Percentiles rank a stretch among this genome's conserved stretches.
Evolutionary conservation across 1,284 basidiomycete genomes (phyloP).

Genomic region (Marasmius oreades): DNA sequence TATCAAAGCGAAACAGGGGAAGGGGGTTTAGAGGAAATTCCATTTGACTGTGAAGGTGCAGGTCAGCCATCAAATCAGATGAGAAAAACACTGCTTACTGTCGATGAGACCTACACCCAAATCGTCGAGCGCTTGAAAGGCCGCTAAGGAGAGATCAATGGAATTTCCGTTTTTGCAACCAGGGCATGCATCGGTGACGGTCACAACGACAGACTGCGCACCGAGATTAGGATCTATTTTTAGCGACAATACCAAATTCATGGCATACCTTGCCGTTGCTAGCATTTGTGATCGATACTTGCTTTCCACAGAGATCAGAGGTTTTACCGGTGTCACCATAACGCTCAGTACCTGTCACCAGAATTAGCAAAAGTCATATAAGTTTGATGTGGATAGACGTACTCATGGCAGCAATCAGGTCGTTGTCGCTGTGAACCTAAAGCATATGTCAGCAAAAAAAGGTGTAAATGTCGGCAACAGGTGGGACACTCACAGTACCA

Average conservation of each 20-base stretch:
- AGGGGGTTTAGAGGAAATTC: slow-evolving; percentile 35
- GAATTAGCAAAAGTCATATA: not conserved
- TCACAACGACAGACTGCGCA: slow-evolving; percentile 49
- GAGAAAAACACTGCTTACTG: slow-evolving; percentile 38
- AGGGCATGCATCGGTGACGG: slow-evolving; percentile 82
- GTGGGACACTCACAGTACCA: slow-evolving; percentile 37
- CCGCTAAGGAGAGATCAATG: slow-evolving; percentile 78
- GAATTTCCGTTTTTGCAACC: slow-evolving; percentile 64
- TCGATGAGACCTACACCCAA: slow-evolving; percentile 54
- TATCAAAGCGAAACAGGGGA: slow-evolving; percentile 9
- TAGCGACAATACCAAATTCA: not conserved
- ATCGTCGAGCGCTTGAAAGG: slow-evolving; percentile 64
- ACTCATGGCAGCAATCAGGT: slow-evolving; percentile 69
- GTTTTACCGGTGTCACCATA: slow-evolving; percentile 47
- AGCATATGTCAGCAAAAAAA: not conserved
- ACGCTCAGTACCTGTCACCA: slow-evolving; percentile 35
- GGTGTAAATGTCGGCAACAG: not conserved
- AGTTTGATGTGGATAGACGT: slow-evolving; percentile 20
- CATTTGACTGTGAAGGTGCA: slow-evolving; percentile 39
- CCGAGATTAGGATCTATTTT: not conserved
- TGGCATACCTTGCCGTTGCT: slow-evolving; percentile 44
- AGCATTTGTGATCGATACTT: slow-evolving; percentile 62
- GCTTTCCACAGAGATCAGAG: slow-evolving; percentile 63
- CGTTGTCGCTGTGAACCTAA: slow-evolving; percentile 56
- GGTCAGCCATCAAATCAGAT: not conserved